Evolutionary conservation across 2,329 filamentous ascomycete species (phyloP).

Genomic region (Escovopsis sp.): DNA sequence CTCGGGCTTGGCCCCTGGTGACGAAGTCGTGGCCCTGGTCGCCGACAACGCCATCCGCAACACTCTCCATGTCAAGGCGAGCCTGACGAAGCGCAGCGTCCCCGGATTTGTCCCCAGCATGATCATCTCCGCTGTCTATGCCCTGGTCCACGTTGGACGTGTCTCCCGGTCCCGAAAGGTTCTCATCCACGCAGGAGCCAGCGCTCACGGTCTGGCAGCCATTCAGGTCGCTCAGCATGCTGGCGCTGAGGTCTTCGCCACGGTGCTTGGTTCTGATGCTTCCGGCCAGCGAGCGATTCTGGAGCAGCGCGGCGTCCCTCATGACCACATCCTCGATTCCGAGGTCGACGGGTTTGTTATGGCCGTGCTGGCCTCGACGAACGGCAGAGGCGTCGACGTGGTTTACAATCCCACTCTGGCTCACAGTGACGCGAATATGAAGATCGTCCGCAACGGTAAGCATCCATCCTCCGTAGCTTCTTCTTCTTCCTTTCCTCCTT

Average conservation of each 20-base stretch:
- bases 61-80: conserved; percentile 17
- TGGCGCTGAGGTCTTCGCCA: conserved; percentile 28
- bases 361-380: conserved; percentile 18
- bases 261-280: conserved; percentile 17
- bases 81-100: conserved; percentile 20
- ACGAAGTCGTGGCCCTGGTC: conserved; percentile 28
- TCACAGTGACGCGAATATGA: conserved; percentile 16
- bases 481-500: not conserved
- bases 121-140: conserved; percentile 28
- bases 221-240: conserved; percentile 23
- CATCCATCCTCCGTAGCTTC: not conserved
- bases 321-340: conserved; percentile 23
- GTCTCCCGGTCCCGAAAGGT: conserved; percentile 16
- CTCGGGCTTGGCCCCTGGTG: conserved; percentile 18
- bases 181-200: conserved; percentile 30
- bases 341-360: conserved; percentile 20
- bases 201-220: conserved; percentile 28
- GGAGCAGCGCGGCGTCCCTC: conserved; percentile 17
- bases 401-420: conserved; percentile 31
- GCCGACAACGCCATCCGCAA: conserved; percentile 21
- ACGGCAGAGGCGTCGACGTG: conserved; percentile 23
- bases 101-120: conserved; percentile 21
- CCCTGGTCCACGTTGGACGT: conserved; percentile 21
- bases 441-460: conserved; percentile 23
- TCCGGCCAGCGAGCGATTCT: conserved; percentile 24